These are phyloP conservation scores for Athelia sp. DNA, from an alignment of 1,284 basidiomycete genomes.

Conservation along the genomic window DNA sequence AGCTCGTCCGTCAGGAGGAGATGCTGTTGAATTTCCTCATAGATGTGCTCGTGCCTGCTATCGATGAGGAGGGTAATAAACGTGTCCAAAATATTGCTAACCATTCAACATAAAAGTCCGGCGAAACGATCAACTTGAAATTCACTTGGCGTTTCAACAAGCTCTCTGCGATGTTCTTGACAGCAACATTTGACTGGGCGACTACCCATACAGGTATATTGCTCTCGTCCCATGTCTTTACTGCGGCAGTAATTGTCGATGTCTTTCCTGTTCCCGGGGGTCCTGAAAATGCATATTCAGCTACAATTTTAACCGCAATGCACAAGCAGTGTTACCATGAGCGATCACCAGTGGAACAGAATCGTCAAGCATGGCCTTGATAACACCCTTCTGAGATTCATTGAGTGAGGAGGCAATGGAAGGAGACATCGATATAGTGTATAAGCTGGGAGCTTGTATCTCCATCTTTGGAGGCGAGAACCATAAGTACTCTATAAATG, in stretches of 20 bases:
- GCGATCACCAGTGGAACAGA: slow-evolving; percentile 19
- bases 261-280: slow-evolving; percentile 31
- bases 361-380: slow-evolving; percentile 20
- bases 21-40: slow-evolving; percentile 24
- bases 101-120: slow-evolving; percentile 46
- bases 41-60: slow-evolving; percentile 43
- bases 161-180: slow-evolving; percentile 41
- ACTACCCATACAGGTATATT: slow-evolving; percentile 20
- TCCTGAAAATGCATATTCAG: slow-evolving; percentile 9
- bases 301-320: background rate
- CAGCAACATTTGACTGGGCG: slow-evolving; percentile 36
- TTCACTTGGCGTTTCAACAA: slow-evolving; percentile 29
- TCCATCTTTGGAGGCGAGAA: slow-evolving; percentile 15
- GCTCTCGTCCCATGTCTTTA: slow-evolving; percentile 8
- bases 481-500: slow-evolving; percentile 28
- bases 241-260: slow-evolving; percentile 22
- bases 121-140: slow-evolving; percentile 42
- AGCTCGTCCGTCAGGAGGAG: slow-evolving; percentile 35
- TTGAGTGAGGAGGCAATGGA: slow-evolving; percentile 20
- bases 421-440: background rate
- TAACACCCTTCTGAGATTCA: slow-evolving; percentile 21
- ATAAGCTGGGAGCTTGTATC: no score
- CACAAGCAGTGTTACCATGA: slow-evolving; percentile 21
- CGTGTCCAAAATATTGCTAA: slow-evolving; percentile 15
- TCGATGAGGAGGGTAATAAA: background rate